Percentiles rank a stretch among this genome's conserved stretches.
These are phyloP conservation scores for Trypanosoma congolense DNA, from an alignment of 208 protist genomes.

Conservation along the genomic window DNA sequence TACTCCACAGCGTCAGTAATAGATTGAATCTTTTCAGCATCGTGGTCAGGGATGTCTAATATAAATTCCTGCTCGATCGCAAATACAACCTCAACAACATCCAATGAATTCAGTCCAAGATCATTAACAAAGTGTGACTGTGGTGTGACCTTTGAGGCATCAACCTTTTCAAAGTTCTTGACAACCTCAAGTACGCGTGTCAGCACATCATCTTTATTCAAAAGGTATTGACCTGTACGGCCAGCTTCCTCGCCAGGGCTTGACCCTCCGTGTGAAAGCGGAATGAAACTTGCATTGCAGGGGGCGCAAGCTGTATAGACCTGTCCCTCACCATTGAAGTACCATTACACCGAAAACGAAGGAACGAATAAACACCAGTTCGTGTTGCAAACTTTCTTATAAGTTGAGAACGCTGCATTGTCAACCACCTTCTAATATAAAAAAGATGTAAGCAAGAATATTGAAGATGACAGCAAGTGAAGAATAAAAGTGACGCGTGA, in stretches of 20 bases:
- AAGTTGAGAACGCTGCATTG: conserved; percentile 22
- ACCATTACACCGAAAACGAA: conserved; percentile 6
- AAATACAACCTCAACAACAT: conserved; percentile 94
- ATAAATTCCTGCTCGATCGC: conserved; percentile 95
- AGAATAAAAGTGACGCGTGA: no score
- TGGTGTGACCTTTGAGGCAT: conserved; percentile 86
- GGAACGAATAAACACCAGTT: conserved; percentile 8
- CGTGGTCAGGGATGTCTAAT: conserved; percentile 95
- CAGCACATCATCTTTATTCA: conserved; percentile 92
- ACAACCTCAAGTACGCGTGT: conserved; percentile 93
- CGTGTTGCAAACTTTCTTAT: conserved; percentile 13
- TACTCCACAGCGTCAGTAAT: conserved; percentile 92
- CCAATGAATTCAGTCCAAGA: conserved; percentile 93
- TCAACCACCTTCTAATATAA: conserved; percentile 2
- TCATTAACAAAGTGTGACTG: conserved; percentile 94
- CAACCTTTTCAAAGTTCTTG: conserved; percentile 95
- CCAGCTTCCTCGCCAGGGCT: conserved; percentile 48
- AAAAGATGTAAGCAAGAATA: neutral
- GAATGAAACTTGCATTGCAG: conserved; percentile 21
- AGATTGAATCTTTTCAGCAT: conserved; percentile 94
- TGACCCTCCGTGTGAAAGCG: conserved; percentile 50
- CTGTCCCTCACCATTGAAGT: conserved; percentile 2
- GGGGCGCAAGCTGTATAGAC: conserved; percentile 1
- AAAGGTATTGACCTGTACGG: conserved; percentile 82
- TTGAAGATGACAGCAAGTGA: no score